Evolutionary conservation across 805 yeast species (phyloP).

Genomic region (Suhomyces faveliae): DNA sequence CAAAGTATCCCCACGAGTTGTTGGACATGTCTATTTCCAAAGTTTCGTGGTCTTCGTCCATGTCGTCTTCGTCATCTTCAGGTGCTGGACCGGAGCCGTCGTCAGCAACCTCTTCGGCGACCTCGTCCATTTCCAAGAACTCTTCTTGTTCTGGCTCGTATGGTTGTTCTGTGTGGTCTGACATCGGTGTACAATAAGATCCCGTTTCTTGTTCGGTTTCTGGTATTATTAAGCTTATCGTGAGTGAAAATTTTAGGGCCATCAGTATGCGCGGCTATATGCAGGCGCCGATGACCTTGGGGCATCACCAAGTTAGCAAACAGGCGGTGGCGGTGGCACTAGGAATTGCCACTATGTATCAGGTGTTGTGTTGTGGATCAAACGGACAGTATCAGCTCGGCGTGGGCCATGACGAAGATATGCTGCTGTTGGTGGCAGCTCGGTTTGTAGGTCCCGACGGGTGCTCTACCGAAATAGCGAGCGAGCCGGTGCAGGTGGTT

Average conservation of each 20-base stretch:
- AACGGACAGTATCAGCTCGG: constrained; percentile 83
- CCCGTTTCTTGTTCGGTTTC: neutral
- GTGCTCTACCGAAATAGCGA: constrained; percentile 9
- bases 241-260: constrained; percentile 1
- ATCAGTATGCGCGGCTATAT: neutral
- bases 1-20: constrained; percentile 87
- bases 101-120: constrained; percentile 33
- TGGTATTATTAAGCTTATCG: constrained; percentile 2
- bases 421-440: constrained; percentile 17
- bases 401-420: constrained; percentile 49
- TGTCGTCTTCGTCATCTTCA: constrained; percentile 38
- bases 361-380: constrained; percentile 69
- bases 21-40: constrained; percentile 85
- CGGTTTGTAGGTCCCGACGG: constrained; percentile 12
- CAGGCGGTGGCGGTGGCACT: neutral
- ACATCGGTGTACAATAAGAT: neutral
- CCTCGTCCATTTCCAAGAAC: constrained; percentile 27
- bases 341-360: constrained; percentile 2
- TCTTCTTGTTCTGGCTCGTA: constrained; percentile 27
- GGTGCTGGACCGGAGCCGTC: constrained; percentile 36
- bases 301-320: neutral
- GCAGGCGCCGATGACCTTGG: constrained; percentile 7
- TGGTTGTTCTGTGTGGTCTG: constrained; percentile 11
- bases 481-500: constrained; percentile 44
- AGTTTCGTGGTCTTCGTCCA: constrained; percentile 43